These are phyloP conservation scores for Testicularia cyperi DNA, from an alignment of 1,284 basidiomycete genomes.

Conservation along the genomic window DNA sequence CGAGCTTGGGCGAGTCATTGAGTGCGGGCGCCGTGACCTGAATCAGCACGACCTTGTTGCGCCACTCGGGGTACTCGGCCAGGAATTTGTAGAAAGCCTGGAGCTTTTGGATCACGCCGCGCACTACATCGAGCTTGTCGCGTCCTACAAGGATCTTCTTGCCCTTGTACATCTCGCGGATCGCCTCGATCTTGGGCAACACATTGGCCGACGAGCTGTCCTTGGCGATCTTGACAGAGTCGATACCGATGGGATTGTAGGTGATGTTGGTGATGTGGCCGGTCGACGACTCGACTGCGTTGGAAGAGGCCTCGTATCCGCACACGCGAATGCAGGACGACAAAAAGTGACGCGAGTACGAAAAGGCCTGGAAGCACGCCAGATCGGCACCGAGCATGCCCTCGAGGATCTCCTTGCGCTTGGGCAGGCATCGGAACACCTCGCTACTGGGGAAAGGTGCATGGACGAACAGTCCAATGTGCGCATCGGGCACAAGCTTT, in stretches of 20 bases:
- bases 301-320: slow-evolving; percentile 82
- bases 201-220: slow-evolving; percentile 82
- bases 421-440: slow-evolving; percentile 86
- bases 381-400: slow-evolving; percentile 98
- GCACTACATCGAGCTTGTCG: slow-evolving; percentile 98
- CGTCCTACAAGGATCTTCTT: slow-evolving; percentile 98
- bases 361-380: slow-evolving; percentile 93
- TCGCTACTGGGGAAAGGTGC: slow-evolving; percentile 97
- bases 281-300: slow-evolving; percentile 80
- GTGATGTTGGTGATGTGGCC: slow-evolving; percentile 82
- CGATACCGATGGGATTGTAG: slow-evolving; percentile 96
- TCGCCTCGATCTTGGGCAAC: slow-evolving; percentile 80
- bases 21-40: slow-evolving; percentile 92
- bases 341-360: slow-evolving; percentile 91
- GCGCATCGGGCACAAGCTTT: slow-evolving; percentile 72
- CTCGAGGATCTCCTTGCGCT: slow-evolving; percentile 85
- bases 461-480: slow-evolving; percentile 89
- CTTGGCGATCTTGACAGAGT: slow-evolving; percentile 81
- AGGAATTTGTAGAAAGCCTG: slow-evolving; percentile 94
- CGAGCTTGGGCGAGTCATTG: slow-evolving; percentile 88
- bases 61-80: slow-evolving; percentile 91
- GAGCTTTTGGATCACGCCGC: slow-evolving; percentile 95
- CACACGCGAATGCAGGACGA: slow-evolving; percentile 94
- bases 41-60: slow-evolving; percentile 74
- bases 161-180: slow-evolving; percentile 82